phyloP scores from a whole-genome alignment of 441 rosid genomes.

The Gossypium davidsonii region DNA sequence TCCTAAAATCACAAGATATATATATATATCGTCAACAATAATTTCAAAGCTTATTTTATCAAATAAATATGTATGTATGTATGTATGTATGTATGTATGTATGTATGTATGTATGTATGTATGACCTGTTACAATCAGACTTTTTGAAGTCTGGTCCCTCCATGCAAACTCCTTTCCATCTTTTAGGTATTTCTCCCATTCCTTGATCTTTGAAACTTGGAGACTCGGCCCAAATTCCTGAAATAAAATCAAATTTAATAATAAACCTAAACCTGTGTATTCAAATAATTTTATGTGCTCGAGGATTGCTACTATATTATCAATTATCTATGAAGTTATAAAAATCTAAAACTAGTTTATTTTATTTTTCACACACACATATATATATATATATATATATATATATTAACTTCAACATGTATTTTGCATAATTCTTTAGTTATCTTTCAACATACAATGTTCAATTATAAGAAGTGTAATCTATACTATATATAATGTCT shows the following conservation, averaged over 20 bases:
- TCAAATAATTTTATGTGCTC: neutral
- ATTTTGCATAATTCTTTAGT: too few species aligned
- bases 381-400: too few species aligned
- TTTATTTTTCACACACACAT: too few species aligned
- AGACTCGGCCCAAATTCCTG: conserved; percentile 86
- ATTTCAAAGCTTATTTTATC: neutral
- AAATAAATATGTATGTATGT: neutral
- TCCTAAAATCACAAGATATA: conserved; percentile 31
- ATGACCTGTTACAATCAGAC: conserved; percentile 60
- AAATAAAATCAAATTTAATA: neutral
- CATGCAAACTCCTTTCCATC: conserved; percentile 86
- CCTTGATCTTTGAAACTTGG: conserved; percentile 61
- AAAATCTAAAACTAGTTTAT: too few species aligned
- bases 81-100: neutral
- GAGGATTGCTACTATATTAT: too few species aligned
- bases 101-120: neutral
- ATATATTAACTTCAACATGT: too few species aligned
- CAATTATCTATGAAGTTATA: too few species aligned
- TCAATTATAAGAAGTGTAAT: too few species aligned
- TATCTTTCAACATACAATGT: too few species aligned
- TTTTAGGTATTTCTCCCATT: conserved; percentile 52
- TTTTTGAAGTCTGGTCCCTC: conserved; percentile 51
- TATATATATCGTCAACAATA: neutral
- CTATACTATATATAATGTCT: too few species aligned
- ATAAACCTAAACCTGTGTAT: neutral